Percentiles rank a stretch among this genome's conserved stretches.
phyloP scores from a whole-genome alignment of 306 rosid species.

The Neltuma alba region DNA sequence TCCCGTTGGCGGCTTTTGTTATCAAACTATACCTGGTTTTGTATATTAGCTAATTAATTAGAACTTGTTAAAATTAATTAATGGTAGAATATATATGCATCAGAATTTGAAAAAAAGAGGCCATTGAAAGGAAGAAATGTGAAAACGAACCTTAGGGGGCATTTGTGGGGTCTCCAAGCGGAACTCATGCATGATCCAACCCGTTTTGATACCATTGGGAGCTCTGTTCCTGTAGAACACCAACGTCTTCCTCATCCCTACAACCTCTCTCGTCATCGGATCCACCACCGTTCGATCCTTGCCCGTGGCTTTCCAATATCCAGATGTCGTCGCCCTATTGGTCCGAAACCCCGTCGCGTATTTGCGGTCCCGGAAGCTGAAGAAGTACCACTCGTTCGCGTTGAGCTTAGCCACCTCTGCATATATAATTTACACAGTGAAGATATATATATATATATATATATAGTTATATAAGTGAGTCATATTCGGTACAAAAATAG shows the following conservation, averaged over 20 bases:
- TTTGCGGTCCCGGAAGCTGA: conserved; percentile 91
- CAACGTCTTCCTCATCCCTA: conserved; percentile 96
- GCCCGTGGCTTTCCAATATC: conserved; percentile 99
- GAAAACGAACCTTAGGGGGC: conserved; percentile 86
- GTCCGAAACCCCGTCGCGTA: conserved; percentile 91
- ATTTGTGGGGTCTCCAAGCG: conserved; percentile 93
- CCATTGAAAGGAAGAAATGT: neutral
- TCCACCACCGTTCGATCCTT: conserved; percentile 86
- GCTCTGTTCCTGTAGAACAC: conserved; percentile 92
- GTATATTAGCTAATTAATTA: no score
- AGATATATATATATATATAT: no score
- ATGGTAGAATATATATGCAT: neutral
- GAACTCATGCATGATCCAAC: conserved; percentile 99
- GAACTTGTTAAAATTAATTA: neutral
- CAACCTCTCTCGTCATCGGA: conserved; percentile 62
- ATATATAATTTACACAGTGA: neutral
- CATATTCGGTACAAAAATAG: conserved; percentile 2
- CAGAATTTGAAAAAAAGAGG: neutral
- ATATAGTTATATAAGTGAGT: neutral
- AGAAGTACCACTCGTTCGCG: conserved; percentile 93
- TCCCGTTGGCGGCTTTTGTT: neutral
- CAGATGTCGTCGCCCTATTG: conserved; percentile 79
- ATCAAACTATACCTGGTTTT: conserved; percentile 13
- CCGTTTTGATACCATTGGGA: conserved; percentile 92
- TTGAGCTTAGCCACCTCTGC: conserved; percentile 96